phyloP scores from a whole-genome alignment of 768 basidiomycete species.

The Sporobolomyces pararoseus region DNA sequence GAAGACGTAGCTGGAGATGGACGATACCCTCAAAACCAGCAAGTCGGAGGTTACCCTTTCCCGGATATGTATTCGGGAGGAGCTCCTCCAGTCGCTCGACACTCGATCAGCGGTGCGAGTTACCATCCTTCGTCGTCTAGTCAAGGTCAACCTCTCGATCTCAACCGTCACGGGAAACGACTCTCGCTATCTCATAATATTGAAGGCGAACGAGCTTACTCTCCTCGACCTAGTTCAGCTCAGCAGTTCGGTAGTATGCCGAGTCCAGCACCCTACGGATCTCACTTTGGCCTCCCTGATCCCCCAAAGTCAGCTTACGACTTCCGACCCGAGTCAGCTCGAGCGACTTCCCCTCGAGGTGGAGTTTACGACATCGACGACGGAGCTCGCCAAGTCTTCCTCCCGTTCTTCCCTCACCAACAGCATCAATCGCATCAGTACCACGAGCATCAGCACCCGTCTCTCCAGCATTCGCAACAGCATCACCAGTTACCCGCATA shows the following conservation, averaged over 20 bases:
- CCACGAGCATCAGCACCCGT: too few relatives aligned
- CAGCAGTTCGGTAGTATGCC: neutral
- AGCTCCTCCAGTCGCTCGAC: neutral
- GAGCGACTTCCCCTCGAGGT: slow-evolving; percentile 13
- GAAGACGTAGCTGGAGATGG: neutral
- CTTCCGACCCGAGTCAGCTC: neutral
- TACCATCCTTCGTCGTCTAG: neutral
- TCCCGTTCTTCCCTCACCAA: slow-evolving; percentile 15
- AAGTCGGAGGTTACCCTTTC: slow-evolving; percentile 15
- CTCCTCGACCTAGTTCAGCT: slow-evolving; percentile 4
- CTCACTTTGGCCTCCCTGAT: slow-evolving; percentile 8
- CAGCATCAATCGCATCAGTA: slow-evolving; percentile 8
- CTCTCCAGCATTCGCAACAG: neutral
- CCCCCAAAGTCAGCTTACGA: slow-evolving; percentile 13
- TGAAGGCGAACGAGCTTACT: slow-evolving; percentile 11
- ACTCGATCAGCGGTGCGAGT: slow-evolving; percentile 5
- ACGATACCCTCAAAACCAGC: neutral
- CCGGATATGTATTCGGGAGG: slow-evolving; percentile 8
- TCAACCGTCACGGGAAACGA: slow-evolving; percentile 19
- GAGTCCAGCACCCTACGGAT: neutral
- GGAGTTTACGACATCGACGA: slow-evolving; percentile 30
- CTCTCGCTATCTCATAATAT: slow-evolving; percentile 4
- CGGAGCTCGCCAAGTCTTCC: slow-evolving; percentile 15
- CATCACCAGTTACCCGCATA: slow-evolving; percentile 4
- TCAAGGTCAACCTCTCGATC: neutral